Percentiles rank a stretch among this genome's conserved stretches.
Evolutionary conservation across 495 filamentous ascomycete species (phyloP).

Genomic region (Zalerion maritima): DNA sequence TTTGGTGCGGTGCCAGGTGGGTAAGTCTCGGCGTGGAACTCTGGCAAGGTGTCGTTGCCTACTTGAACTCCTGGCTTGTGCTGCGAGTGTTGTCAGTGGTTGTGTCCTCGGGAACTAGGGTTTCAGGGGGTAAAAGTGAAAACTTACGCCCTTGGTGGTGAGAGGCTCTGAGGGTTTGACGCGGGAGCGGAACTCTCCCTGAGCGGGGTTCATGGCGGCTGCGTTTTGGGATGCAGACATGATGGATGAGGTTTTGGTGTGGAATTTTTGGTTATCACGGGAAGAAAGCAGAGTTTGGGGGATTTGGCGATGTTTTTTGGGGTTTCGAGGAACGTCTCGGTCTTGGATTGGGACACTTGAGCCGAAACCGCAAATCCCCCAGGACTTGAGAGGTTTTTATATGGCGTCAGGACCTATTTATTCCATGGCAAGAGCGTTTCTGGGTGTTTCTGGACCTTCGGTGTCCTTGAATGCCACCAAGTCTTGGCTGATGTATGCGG

Average conservation of each 20-base stretch:
- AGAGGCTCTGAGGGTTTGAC: conserved; percentile 36
- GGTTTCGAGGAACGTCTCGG: too few species aligned
- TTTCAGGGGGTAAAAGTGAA: neutral
- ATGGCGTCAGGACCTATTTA: too few species aligned
- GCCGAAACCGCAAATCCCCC: too few species aligned
- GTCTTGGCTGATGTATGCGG: too few species aligned
- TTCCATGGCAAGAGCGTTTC: too few species aligned
- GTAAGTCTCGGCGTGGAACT: conserved; percentile 47
- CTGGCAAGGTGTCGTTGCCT: conserved; percentile 44
- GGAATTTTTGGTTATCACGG: conserved; percentile 14
- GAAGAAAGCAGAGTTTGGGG: too few species aligned
- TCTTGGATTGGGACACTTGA: too few species aligned
- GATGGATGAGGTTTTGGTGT: too few species aligned
- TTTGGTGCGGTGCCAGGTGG: conserved; percentile 51
- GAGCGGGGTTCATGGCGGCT: conserved; percentile 36
- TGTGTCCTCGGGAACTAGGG: neutral
- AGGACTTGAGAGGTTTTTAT: too few species aligned
- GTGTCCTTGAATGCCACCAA: too few species aligned
- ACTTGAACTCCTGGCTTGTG: conserved; percentile 51
- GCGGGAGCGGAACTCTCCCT: conserved; percentile 42
- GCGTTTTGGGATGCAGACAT: conserved; percentile 42
- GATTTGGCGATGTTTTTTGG: too few species aligned
- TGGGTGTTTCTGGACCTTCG: too few species aligned
- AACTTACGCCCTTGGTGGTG: conserved; percentile 39
- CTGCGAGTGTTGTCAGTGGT: conserved; percentile 21